These are phyloP conservation scores for Jacaranda mimosifolia DNA, from an alignment of 257 asterid species.

Conservation along the genomic window DNA sequence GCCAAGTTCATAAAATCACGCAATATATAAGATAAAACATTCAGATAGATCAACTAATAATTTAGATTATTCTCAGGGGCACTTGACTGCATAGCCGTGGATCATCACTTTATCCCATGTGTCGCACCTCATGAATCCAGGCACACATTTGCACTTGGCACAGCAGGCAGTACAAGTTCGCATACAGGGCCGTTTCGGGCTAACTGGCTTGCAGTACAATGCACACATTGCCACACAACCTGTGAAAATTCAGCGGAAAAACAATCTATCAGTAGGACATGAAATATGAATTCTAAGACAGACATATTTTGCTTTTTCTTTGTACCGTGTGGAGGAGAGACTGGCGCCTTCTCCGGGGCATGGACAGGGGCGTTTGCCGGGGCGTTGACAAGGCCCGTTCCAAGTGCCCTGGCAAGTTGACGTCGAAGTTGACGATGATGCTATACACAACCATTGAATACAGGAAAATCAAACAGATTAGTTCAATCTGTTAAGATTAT, in stretches of 20 bases:
- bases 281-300: no score
- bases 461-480: neutral
- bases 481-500: neutral
- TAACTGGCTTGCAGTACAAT: constrained; percentile 37
- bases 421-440: constrained; percentile 27
- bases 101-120: constrained; percentile 37
- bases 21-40: neutral
- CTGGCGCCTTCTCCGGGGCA: constrained; percentile 15
- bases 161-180: constrained; percentile 49
- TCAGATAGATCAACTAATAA: neutral
- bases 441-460: constrained; percentile 5
- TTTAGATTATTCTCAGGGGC: constrained; percentile 30
- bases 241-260: neutral
- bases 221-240: constrained; percentile 45
- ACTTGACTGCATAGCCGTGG: constrained; percentile 40
- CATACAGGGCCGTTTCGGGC: constrained; percentile 48
- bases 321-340: constrained; percentile 36
- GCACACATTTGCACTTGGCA: constrained; percentile 45
- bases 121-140: constrained; percentile 35
- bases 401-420: constrained; percentile 7
- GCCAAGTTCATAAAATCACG: neutral
- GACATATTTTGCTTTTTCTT: neutral
- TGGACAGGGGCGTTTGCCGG: neutral
- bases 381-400: no score
- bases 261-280: no score